Base-by-base conservation (phyloP, 179 eudicot species). In the Sideroxylon spinosum region DNA sequence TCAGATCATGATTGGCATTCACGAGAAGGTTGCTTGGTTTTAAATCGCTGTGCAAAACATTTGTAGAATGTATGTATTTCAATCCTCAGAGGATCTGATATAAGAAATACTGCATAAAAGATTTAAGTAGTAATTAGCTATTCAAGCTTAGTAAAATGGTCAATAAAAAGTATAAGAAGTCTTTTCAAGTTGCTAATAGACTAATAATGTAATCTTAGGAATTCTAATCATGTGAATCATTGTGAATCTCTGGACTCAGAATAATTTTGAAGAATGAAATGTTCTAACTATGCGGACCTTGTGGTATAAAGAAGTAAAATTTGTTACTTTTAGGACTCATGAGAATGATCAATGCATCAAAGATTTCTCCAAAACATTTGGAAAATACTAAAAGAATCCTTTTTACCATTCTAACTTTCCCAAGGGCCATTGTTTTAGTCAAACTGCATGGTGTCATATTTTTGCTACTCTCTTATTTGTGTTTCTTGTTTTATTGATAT, bases 11-110 rank as follows among this genome's bases (percentile, higher is more conserved):
- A 82, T 93, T 94, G 53, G 94, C 96, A 85, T 92, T 94, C 61
- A 89, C 85, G 73, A 94, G 87, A 75, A 92, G 90, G 81, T 94
- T 91, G 91, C 93, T 90, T 67, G 97, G 97, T 88, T 94, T 91
- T 70, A 94, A 81, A 82, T 91, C 96, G 82, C 97, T 81, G 85
- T 92, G 97, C 78, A 94, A 90, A 75, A 92, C 94, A 81, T 88
- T 91, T 77, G 98, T 97, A 68, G 98, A 94, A 82, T 92, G 97
- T 82, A 92, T 92, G 86, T 91, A 92, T 81, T 94, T 91, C 85
- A 94, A 77, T 48, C 98, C 98, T 76, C 98, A 91, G 71, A 93
- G 95, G 82, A 93, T 92, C 87, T 93, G 98, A 84, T 93, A 93
- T 82, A 93, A 87, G 82, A 93, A 93, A 86, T 93, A 93, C 98